Evolutionary conservation across 805 yeast species (phyloP), one percentile per base, ranked within the genome.

Genomic region (Clavispora phyllophila): DNA sequence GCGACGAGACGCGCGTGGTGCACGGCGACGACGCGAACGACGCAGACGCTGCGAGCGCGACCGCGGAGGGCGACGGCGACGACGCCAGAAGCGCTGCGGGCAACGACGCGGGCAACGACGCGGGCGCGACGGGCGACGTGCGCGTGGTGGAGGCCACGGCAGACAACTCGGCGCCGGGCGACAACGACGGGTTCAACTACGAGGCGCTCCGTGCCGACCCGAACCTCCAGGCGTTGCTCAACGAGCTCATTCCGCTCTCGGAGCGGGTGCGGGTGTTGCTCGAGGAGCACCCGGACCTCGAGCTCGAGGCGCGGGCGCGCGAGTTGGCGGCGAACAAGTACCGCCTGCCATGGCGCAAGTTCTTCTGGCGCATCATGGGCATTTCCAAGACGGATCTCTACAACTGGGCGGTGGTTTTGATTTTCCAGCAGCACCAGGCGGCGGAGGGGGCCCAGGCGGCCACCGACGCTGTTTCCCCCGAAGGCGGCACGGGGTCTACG

Each of bases 311-410:
- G 9, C 48, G 57, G 13, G 84, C 82, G 0, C 65, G 56, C 24
- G 63, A 61, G 23, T 48, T 60, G 4, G 69, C 79, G 4, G 51
- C 61, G 13, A 41, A 46, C 26, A 75, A 57, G 46, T 67, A 58
- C 56, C 55, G 63, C 14, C 43, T 48, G 26, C 8, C 57, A 37
- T 47, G 66, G 50, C 59, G 63, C 57, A 52, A 50, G 46, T 13
- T 73, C 0, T 76, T 76, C 56, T 81, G 85, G 84, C 58, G 56
- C 31, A 20, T 76, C 4, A 76, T 82, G 82, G 84, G 85, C 1
- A 67, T 82, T 27, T 52, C 71, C 3, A 65, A 54, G 38, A 50
- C 57, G 8, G 79, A 81, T 46, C 50, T 82, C 41, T 72, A 69
- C 53, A 66, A 77, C 56, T 74, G 79, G 65, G 78, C 75, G 13